phyloP scores from a whole-genome alignment of 192 early-diverging fungal species.

The Kappamyces sp. region DNA sequence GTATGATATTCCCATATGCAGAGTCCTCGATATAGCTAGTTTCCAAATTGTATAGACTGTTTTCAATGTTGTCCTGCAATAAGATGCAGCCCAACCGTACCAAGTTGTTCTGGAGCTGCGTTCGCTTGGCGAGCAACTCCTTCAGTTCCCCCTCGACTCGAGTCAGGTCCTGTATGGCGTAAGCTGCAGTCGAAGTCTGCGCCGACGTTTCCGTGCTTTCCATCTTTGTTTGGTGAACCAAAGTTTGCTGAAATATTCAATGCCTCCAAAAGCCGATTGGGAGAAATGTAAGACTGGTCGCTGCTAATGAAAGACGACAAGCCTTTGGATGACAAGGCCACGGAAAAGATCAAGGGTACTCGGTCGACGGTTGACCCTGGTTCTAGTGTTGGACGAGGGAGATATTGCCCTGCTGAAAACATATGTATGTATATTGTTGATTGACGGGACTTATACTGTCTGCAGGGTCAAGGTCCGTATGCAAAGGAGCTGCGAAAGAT shows the following conservation, averaged over 20 bases:
- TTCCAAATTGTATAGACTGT: slow-evolving; percentile 24
- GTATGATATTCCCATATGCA: slow-evolving; percentile 9
- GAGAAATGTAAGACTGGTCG: slow-evolving; percentile 79
- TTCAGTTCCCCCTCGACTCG: slow-evolving; percentile 9
- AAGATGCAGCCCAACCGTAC: too few species aligned
- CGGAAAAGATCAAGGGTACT: slow-evolving; percentile 77
- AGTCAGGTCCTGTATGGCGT: slow-evolving; percentile 9
- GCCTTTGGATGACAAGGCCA: slow-evolving; percentile 65
- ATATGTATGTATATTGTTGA: slow-evolving; percentile 59
- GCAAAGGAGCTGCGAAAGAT: slow-evolving; percentile 90
- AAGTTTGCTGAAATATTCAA: slow-evolving; percentile 19
- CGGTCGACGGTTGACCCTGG: slow-evolving; percentile 4
- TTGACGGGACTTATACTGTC: neutral
- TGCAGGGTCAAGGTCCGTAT: slow-evolving; percentile 94
- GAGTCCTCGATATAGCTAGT: slow-evolving; percentile 24
- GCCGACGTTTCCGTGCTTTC: neutral
- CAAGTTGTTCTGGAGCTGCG: slow-evolving; percentile 19
- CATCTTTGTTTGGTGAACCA: neutral
- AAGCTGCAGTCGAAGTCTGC: neutral
- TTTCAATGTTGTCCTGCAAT: slow-evolving; percentile 16
- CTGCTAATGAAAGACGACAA: slow-evolving; percentile 61
- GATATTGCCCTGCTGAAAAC: slow-evolving; percentile 90
- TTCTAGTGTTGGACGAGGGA: slow-evolving; percentile 74
- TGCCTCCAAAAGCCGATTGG: slow-evolving; percentile 93
- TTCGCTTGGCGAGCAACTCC: slow-evolving; percentile 18